Conservation (phyloP, 441 rosid genomes). For the Aleurites moluccanus region DNA sequence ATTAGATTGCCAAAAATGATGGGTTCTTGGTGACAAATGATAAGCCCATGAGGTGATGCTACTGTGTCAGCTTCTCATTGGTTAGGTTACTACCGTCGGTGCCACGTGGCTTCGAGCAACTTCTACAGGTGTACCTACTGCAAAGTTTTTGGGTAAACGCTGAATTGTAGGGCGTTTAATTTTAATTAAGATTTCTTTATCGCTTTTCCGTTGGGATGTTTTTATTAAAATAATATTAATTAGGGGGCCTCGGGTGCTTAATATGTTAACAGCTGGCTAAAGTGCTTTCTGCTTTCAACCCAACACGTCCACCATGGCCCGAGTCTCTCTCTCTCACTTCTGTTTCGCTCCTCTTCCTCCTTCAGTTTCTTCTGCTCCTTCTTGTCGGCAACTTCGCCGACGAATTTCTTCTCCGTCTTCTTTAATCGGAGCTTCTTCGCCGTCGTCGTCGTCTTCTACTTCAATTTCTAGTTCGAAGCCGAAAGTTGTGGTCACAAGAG, state of each 20-base stretch:
- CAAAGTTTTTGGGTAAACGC: neutral
- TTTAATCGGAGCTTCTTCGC: conserved; percentile 24
- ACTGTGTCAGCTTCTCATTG: neutral
- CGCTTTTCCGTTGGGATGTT: neutral
- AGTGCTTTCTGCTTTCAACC: neutral
- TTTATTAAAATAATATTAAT: conserved; percentile 4
- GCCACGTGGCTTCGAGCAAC: conserved; percentile 27
- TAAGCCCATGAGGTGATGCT: neutral
- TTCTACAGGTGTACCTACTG: conserved; percentile 29
- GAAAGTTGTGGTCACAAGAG: conserved; percentile 84
- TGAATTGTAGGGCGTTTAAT: neutral
- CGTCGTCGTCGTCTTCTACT: conserved; percentile 27
- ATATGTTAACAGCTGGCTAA: conserved; percentile 28
- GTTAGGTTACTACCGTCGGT: rapidly evolving
- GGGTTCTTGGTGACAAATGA: conserved; percentile 14
- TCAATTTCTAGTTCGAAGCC: conserved; percentile 40
- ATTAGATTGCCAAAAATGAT: neutral
- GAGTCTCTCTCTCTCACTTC: conserved; percentile 28
- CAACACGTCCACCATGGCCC: conserved; percentile 42
- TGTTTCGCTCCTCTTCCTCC: conserved; percentile 21
- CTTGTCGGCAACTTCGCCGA: conserved; percentile 24
- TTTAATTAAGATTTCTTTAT: neutral
- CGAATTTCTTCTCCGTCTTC: conserved; percentile 21
- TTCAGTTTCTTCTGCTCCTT: conserved; percentile 8
- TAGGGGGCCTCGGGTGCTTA: conserved; percentile 8